Conservation (phyloP, 2,329 filamentous ascomycete species). For the Cordyceps cateniannulata region DNA sequence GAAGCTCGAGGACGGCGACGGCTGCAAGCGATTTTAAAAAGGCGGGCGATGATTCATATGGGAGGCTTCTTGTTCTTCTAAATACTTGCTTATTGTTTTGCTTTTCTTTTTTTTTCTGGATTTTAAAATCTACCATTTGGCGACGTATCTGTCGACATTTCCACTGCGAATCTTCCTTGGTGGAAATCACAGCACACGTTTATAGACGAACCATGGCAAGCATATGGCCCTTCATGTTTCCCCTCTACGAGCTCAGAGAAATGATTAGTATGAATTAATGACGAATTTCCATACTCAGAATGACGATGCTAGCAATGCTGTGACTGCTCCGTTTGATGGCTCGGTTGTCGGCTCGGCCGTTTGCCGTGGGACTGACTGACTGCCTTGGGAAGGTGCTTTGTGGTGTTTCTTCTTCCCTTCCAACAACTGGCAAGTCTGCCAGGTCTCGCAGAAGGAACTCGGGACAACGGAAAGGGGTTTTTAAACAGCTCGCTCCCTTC, state of each 20-base stretch:
- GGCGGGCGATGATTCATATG: not conserved
- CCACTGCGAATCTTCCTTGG: not conserved
- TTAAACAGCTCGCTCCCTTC: slow-evolving; percentile 1
- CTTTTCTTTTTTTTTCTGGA: not conserved
- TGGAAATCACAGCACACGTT: slow-evolving; percentile 2
- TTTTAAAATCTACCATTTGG: not conserved
- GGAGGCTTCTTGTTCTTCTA: not conserved
- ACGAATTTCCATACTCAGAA: not conserved
- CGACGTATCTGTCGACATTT: not conserved
- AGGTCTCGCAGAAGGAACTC: not conserved
- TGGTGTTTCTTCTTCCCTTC: not conserved
- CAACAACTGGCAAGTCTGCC: not conserved
- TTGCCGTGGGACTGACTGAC: not conserved
- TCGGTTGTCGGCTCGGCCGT: not conserved
- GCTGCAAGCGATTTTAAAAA: slow-evolving; percentile 35
- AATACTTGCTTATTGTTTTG: not conserved
- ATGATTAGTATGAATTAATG: slow-evolving; percentile 9
- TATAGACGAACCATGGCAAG: slow-evolving; percentile 4
- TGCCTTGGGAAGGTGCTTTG: not conserved
- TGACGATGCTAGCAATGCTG: not conserved
- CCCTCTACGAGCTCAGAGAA: not conserved
- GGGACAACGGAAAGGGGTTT: not conserved
- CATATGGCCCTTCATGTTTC: not conserved
- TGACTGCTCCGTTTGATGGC: not conserved
- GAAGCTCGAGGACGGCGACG: slow-evolving; percentile 41